These are phyloP conservation scores for Penicillium sp. DNA, from an alignment of 2,329 filamentous ascomycete species.

Conservation along the genomic window DNA sequence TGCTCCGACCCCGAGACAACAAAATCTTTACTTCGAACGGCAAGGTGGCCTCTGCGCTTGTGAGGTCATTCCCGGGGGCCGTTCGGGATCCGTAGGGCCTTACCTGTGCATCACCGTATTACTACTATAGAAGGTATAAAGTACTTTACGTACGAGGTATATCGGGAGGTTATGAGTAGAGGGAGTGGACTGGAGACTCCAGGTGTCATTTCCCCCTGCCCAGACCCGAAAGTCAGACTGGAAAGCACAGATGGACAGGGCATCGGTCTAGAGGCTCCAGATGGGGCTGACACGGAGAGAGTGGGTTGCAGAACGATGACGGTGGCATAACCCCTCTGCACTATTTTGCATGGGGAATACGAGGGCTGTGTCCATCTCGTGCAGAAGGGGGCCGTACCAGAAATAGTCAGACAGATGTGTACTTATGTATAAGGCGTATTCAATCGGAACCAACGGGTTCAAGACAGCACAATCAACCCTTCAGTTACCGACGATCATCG, in stretches of 20 bases:
- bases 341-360: not conserved
- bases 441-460: not conserved
- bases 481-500: slow-evolving; percentile 14
- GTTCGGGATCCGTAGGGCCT: no score
- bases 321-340: slow-evolving; percentile 3
- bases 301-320: slow-evolving; percentile 6
- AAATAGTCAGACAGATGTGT: not conserved
- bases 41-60: not conserved
- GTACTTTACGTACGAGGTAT: no score
- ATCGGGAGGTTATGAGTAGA: no score
- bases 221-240: not conserved
- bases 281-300: not conserved
- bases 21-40: not conserved
- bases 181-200: not conserved
- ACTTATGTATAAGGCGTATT: not conserved
- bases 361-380: slow-evolving; percentile 5
- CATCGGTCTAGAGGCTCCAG: not conserved
- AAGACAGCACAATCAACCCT: not conserved
- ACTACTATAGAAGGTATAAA: no score
- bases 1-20: slow-evolving; percentile 23
- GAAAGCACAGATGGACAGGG: not conserved
- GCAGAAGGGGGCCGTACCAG: slow-evolving; percentile 2
- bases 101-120: no score
- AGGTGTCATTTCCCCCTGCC: not conserved
- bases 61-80: slow-evolving; percentile 12